These are phyloP conservation scores for Trichoderma atroviride DNA, from an alignment of 2,329 filamentous ascomycete genomes.

Conservation along the genomic window DNA sequence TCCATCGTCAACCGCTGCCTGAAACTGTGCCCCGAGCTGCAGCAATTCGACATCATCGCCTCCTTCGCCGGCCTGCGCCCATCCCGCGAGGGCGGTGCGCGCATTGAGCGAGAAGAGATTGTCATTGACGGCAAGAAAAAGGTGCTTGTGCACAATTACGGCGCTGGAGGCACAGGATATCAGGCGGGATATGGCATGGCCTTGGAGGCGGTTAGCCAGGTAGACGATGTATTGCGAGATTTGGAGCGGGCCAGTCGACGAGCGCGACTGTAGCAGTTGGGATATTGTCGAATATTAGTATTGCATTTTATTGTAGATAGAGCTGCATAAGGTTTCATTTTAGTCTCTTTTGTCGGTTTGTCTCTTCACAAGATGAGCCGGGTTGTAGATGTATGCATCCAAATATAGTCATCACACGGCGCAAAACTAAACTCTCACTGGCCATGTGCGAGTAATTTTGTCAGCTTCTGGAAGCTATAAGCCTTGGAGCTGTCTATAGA, in stretches of 20 bases:
- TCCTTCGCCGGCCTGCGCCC: slow-evolving; percentile 40
- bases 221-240: slow-evolving; percentile 35
- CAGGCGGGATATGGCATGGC: slow-evolving; percentile 49
- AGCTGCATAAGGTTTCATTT: neutral
- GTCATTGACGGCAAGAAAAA: slow-evolving; percentile 33
- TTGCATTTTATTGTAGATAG: neutral
- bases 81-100: slow-evolving; percentile 46
- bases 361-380: neutral
- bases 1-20: slow-evolving; percentile 44
- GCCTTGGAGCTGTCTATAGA: neutral
- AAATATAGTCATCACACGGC: neutral
- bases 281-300: neutral
- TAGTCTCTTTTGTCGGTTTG: neutral
- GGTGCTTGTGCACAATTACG: slow-evolving; percentile 47
- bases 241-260: slow-evolving; percentile 8
- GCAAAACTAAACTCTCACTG: neutral
- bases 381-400: neutral
- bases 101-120: slow-evolving; percentile 47
- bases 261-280: slow-evolving; percentile 14
- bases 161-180: slow-evolving; percentile 50
- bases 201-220: slow-evolving; percentile 38
- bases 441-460: neutral
- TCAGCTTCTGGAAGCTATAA: neutral
- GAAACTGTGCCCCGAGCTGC: slow-evolving; percentile 39
- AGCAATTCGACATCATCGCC: slow-evolving; percentile 38